phyloP scores from a whole-genome alignment of 352 stramenopile genomes.

The Halophytophthora polymorphica region DNA sequence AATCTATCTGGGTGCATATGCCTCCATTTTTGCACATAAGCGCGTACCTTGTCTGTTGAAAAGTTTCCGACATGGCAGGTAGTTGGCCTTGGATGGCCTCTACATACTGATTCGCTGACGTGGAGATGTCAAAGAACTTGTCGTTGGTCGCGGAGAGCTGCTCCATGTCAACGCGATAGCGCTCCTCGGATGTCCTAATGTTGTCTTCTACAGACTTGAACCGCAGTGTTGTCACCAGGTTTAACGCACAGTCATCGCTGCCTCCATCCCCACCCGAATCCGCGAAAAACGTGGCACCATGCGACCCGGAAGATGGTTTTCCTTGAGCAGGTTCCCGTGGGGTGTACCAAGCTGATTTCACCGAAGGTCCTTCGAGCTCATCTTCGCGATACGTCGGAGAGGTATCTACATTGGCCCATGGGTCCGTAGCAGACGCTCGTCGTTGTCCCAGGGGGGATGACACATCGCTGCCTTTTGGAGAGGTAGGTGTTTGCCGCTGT shows the following conservation, averaged over 20 bases:
- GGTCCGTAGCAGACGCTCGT: conserved; percentile 11
- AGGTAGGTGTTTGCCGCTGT: conserved; percentile 7
- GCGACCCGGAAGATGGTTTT: conserved; percentile 14
- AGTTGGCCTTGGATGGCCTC: conserved; percentile 50
- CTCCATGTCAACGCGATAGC: conserved; percentile 53
- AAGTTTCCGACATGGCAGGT: conserved; percentile 27
- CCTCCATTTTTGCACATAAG: too few species aligned
- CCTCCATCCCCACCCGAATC: conserved; percentile 4
- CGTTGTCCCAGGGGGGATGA: conserved; percentile 15
- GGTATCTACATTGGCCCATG: conserved; percentile 12
- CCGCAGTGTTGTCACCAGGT: conserved; percentile 25
- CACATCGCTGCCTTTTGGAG: conserved; percentile 13
- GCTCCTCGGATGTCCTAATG: conserved; percentile 36
- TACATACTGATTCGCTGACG: conserved; percentile 46
- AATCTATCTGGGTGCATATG: not conserved
- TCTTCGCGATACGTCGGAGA: conserved; percentile 34
- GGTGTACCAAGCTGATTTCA: conserved; percentile 58
- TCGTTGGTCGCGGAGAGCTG: conserved; percentile 35
- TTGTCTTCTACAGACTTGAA: conserved; percentile 46
- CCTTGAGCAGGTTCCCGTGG: conserved; percentile 30
- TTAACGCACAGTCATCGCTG: not conserved
- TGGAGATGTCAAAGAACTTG: conserved; percentile 65
- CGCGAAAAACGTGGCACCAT: conserved; percentile 40
- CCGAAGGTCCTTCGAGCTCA: conserved; percentile 18
- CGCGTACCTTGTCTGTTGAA: conserved; percentile 39